Conservation (phyloP, 352 stramenopile species). For the Pythium phragmiticola region DNA sequence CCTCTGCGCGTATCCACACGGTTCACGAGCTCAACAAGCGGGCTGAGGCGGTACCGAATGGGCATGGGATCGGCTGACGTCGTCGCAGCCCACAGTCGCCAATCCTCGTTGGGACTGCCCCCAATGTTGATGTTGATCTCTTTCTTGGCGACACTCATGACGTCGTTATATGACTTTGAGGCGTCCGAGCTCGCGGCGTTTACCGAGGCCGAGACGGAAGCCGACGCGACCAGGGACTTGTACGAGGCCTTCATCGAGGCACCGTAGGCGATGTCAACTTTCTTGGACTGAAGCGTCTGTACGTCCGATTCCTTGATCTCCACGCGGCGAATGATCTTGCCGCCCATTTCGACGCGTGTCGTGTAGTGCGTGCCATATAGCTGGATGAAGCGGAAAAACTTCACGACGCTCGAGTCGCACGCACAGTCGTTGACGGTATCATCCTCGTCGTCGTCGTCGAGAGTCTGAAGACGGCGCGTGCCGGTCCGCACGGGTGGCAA, state of each 20-base stretch:
- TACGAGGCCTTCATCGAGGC: slow-evolving; percentile 37
- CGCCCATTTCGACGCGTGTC: slow-evolving; percentile 32
- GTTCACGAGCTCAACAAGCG: slow-evolving; percentile 26
- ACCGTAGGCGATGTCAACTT: slow-evolving; percentile 31
- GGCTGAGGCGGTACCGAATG: slow-evolving; percentile 28
- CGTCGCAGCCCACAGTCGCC: slow-evolving; percentile 29
- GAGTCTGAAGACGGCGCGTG: slow-evolving; percentile 10
- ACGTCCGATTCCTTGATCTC: slow-evolving; percentile 36
- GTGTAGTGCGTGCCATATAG: slow-evolving; percentile 33
- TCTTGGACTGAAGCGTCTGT: slow-evolving; percentile 27
- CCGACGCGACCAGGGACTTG: slow-evolving; percentile 21
- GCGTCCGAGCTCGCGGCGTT: slow-evolving; percentile 18
- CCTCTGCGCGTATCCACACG: slow-evolving; percentile 23
- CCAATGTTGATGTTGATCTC: slow-evolving; percentile 36
- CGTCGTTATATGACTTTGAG: slow-evolving; percentile 20
- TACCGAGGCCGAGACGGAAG: slow-evolving; percentile 24
- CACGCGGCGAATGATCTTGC: slow-evolving; percentile 32
- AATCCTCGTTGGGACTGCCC: slow-evolving; percentile 32
- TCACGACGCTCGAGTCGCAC: slow-evolving; percentile 28
- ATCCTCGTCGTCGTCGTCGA: slow-evolving; percentile 19
- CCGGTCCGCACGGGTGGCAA: slow-evolving; percentile 11
- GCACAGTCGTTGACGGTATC: slow-evolving; percentile 30
- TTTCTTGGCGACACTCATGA: slow-evolving; percentile 35
- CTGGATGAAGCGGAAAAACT: slow-evolving; percentile 33
- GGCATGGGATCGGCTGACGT: slow-evolving; percentile 27